Evolutionary conservation across 208 protist species (phyloP).

Genomic region (Acanthamoeba triangularis): DNA sequence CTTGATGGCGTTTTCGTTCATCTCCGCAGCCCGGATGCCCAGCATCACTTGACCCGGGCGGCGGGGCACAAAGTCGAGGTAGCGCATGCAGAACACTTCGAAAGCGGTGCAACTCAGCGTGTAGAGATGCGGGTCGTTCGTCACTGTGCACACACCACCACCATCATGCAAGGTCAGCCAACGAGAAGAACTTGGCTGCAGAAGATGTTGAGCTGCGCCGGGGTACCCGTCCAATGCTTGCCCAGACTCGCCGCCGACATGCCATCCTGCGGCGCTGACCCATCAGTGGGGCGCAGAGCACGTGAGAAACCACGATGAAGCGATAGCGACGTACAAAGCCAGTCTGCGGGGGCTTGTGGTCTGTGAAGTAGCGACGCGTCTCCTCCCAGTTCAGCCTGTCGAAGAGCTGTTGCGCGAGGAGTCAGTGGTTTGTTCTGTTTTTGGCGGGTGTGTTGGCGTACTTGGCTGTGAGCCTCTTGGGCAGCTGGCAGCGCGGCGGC

Average conservation of each 20-base stretch:
- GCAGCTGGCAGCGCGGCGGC: not conserved
- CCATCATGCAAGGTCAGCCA: not conserved
- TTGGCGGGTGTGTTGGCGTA: too few relatives aligned
- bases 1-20: not conserved
- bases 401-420: not conserved
- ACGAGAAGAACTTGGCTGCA: not conserved
- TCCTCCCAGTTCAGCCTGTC: not conserved
- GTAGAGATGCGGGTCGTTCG: not conserved
- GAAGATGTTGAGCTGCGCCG: not conserved
- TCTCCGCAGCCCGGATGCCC: not conserved
- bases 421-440: too few relatives aligned
- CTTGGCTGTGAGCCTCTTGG: not conserved
- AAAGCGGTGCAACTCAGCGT: not conserved
- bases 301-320: not conserved
- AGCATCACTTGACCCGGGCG: not conserved
- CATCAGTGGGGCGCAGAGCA: not conserved
- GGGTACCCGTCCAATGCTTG: not conserved
- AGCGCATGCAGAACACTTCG: not conserved
- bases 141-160: not conserved
- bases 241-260: not conserved
- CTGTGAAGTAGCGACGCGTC: not conserved
- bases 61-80: not conserved
- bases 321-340: not conserved
- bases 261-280: not conserved
- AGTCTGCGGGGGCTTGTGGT: not conserved